Conservation (phyloP, 1,284 basidiomycete species). For the Ustilago bromivora region DNA sequence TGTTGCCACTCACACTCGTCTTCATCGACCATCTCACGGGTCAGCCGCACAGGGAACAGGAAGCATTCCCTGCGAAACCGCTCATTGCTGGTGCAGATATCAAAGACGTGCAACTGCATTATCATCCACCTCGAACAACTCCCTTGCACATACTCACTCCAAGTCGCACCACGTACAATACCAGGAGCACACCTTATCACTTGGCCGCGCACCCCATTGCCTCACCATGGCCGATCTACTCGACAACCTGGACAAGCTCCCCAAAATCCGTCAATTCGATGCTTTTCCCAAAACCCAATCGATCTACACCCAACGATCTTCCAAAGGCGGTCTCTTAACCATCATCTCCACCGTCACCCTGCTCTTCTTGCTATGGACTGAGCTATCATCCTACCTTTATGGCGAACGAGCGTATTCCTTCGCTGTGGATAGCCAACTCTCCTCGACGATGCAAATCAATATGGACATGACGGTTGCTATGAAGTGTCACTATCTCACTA, state of each 20-base stretch:
- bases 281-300: slow-evolving; percentile 74
- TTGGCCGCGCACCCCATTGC: not conserved
- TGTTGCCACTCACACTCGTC: not conserved
- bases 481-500: slow-evolving; percentile 74
- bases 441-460: slow-evolving; percentile 65
- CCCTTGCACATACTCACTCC: no score
- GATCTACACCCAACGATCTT: slow-evolving; percentile 86
- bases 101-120: no score
- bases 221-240: slow-evolving; percentile 58
- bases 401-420: slow-evolving; percentile 77
- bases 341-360: slow-evolving; percentile 81
- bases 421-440: slow-evolving; percentile 55
- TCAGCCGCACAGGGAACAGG: not conserved
- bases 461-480: slow-evolving; percentile 67
- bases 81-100: no score
- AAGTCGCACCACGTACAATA: no score
- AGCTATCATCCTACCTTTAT: slow-evolving; percentile 88
- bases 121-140: no score
- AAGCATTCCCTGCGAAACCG: not conserved
- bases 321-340: slow-evolving; percentile 88
- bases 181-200: no score
- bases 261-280: slow-evolving; percentile 68
- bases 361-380: slow-evolving; percentile 82
- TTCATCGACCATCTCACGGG: not conserved
- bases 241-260: slow-evolving; percentile 61